Evolutionary conservation across 139 green algal genomes (phyloP).

Genomic region (Chlorella vulgaris): DNA sequence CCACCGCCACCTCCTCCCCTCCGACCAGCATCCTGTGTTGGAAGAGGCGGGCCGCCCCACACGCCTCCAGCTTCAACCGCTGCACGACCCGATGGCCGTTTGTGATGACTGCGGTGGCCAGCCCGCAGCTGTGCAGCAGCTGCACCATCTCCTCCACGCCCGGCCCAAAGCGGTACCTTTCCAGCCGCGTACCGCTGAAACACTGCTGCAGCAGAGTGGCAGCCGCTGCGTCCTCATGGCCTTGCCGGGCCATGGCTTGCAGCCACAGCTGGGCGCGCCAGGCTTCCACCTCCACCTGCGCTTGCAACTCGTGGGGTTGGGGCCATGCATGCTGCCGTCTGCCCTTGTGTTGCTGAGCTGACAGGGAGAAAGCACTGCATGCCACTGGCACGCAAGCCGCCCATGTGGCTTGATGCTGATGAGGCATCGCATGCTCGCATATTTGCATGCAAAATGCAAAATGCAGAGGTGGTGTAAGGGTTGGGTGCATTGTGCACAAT

Average conservation of each 20-base stretch:
- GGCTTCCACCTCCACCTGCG: slow-evolving; percentile 40
- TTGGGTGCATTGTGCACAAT: no score
- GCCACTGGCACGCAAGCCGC: no score
- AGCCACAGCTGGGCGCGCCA: slow-evolving; percentile 47
- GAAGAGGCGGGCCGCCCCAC: slow-evolving; percentile 31
- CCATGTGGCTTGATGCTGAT: no score
- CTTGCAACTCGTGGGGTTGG: neutral
- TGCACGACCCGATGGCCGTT: slow-evolving; percentile 52
- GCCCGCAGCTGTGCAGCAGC: slow-evolving; percentile 20
- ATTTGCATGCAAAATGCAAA: no score
- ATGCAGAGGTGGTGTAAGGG: no score
- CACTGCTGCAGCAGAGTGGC: slow-evolving; percentile 33
- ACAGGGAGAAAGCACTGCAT: no score
- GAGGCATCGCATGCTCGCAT: no score
- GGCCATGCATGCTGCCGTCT: no score
- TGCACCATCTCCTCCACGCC: slow-evolving; percentile 37
- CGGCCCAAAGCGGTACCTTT: slow-evolving; percentile 35
- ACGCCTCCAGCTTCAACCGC: slow-evolving; percentile 45
- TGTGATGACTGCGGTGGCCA: slow-evolving; percentile 46
- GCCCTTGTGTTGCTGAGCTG: no score
- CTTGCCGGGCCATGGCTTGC: slow-evolving; percentile 24
- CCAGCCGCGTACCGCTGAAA: slow-evolving; percentile 30
- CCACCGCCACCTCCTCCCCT: slow-evolving; percentile 44
- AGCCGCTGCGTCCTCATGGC: neutral
- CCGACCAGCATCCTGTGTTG: slow-evolving; percentile 44